Base-by-base conservation (phyloP, 768 basidiomycete species). In the Lactifluus piperatus region DNA sequence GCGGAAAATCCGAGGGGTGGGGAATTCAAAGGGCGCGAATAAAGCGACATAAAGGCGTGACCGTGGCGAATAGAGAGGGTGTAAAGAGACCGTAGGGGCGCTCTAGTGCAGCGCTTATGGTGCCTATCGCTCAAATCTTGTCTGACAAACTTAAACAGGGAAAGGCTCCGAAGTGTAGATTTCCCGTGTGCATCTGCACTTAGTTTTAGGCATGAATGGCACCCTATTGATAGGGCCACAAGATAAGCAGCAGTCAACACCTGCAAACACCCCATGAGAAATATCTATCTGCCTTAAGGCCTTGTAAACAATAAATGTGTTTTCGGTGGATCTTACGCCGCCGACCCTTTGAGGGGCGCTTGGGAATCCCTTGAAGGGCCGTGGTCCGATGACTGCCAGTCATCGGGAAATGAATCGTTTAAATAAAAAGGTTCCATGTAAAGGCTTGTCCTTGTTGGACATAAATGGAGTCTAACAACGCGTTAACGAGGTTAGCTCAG, bases 381-480 rank as follows among this genome's bases (percentile, higher is more conserved):
- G 30, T 29, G 16, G 27, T 26, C 22, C 10, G 22, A 10, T 18
- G 49, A 10, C 30, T n/a, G n/a, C 7, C 18, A 36, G 29, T 36
- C 37, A 24, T 22, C 27, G 46, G 54, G 36, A 56, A 56, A 47
- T 37, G 50, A 58, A n/a, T n/a, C n/a, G n/a, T n/a, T n/a, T n/a
- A n/a, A n/a, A n/a, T n/a, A n/a, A n/a, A n/a, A n/a, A n/a, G n/a
- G n/a, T n/a, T n/a, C n/a, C n/a, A n/a, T n/a, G n/a, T n/a, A n/a
- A n/a, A n/a, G n/a, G n/a, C n/a, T n/a, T n/a, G n/a, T n/a, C n/a
- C n/a, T n/a, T n/a, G n/a, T n/a, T n/a, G n/a, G n/a, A n/a, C n/a
- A n/a, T n/a, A n/a, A n/a, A n/a, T n/a, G n/a, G n/a, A n/a, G n/a
- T n/a, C n/a, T n/a, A n/a, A n/a, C n/a, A n/a, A n/a, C n/a, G n/a